These are phyloP conservation scores for Leishmania mexicana DNA, from an alignment of 208 protist genomes.

Conservation along the genomic window DNA sequence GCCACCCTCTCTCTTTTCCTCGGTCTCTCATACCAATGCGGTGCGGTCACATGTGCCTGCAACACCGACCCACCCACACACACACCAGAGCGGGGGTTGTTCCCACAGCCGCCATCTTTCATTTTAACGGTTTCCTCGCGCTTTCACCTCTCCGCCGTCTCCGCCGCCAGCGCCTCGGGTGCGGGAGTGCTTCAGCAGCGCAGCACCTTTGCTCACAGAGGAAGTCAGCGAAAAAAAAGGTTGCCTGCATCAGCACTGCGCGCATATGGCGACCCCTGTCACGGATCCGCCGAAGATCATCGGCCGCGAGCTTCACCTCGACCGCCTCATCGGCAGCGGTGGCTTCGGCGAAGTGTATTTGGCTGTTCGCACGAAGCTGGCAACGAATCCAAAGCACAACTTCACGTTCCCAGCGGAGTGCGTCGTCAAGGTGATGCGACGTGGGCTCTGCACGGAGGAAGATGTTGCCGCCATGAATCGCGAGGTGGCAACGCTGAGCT, in stretches of 20 bases:
- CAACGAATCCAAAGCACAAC: constrained; percentile 19
- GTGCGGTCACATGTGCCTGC: background rate
- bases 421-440: constrained; percentile 80
- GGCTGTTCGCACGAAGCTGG: constrained; percentile 20
- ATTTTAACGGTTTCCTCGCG: background rate
- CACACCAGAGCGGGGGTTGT: background rate
- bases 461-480: constrained; percentile 41
- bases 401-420: constrained; percentile 57
- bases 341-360: constrained; percentile 63
- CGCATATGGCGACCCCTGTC: background rate
- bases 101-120: background rate
- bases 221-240: background rate
- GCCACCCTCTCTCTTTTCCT: background rate
- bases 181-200: background rate
- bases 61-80: background rate
- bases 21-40: background rate
- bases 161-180: background rate
- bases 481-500: constrained; percentile 59
- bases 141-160: background rate
- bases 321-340: constrained; percentile 53
- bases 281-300: constrained; percentile 45
- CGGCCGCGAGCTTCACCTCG: constrained; percentile 59
- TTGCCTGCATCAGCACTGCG: background rate
- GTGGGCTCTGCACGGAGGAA: constrained; percentile 39
- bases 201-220: background rate